Evolutionary conservation across 106 monocot species (phyloP).

Genomic region (Dendrobium huoshanense): DNA sequence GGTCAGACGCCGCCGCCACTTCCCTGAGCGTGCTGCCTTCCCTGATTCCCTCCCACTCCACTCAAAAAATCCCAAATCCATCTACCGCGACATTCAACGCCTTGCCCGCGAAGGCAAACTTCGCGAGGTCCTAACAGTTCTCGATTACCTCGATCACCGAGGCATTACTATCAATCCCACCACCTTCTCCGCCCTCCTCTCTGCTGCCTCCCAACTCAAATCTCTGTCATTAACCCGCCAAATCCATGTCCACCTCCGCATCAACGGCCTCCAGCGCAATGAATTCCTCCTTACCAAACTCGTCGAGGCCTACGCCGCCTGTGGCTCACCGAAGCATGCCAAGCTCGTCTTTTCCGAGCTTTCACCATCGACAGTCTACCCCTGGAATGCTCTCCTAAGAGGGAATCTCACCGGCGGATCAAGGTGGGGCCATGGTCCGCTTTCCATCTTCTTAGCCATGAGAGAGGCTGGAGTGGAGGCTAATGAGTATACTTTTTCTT

Average conservation of each 20-base stretch:
- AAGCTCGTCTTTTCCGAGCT: constrained; percentile 22
- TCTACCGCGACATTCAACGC: constrained; percentile 45
- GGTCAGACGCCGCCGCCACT: constrained; percentile 1
- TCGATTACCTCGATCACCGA: constrained; percentile 73
- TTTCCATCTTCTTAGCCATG: constrained; percentile 50
- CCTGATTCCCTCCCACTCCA: constrained; percentile 57
- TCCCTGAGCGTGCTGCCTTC: constrained; percentile 19
- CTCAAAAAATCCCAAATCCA: constrained; percentile 61
- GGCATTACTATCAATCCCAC: constrained; percentile 71
- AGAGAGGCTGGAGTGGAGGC: constrained; percentile 38
- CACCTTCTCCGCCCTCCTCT: constrained; percentile 74
- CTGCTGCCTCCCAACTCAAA: constrained; percentile 41
- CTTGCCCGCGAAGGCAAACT: constrained; percentile 48
- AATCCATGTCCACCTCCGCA: constrained; percentile 58
- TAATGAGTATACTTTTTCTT: constrained; percentile 73
- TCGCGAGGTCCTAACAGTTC: constrained; percentile 53
- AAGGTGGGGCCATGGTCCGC: constrained; percentile 29
- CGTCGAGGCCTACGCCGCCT: constrained; percentile 53
- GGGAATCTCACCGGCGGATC: constrained; percentile 36
- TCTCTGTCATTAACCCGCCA: constrained; percentile 35
- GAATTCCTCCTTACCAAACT: constrained; percentile 69
- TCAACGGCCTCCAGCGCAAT: constrained; percentile 44
- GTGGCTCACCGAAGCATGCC: constrained; percentile 46
- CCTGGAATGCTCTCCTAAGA: constrained; percentile 76
- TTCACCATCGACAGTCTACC: constrained; percentile 17